Evolutionary conservation across 169 alveolate species (phyloP), one percentile per base, ranked within the genome.

Genomic region (Eimeria nieschulzi): DNA sequence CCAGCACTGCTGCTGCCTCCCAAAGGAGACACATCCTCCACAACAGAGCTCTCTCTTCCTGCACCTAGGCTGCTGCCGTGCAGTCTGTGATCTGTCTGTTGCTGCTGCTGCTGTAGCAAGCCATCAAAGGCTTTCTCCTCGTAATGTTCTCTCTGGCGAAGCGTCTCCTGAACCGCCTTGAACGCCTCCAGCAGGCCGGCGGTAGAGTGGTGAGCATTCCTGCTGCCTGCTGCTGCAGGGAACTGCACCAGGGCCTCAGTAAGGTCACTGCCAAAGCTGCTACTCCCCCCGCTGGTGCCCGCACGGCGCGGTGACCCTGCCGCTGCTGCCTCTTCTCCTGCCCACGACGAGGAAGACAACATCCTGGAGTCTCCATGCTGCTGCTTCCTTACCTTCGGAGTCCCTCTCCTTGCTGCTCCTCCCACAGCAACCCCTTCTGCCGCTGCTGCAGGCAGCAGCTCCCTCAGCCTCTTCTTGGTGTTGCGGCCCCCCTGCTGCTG

Each of bases 381-480:
- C 46, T 33, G 46, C 46, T 33, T 33, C 46, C 46, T 33, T 33
- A 33, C 3, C 46, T 33, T 33, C 6, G 46, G 46, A 33, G 46
- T 33, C 46, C 6, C 46, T 33, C 46, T 33, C 46, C 3, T 33
- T 33, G 3, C 46, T 33, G 46, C 46, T 33, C 83, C 83, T 12
- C 66, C 83, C 12, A 12, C 80, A 9, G 19, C 80, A 23, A n/a
- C 83, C 39, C 51, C 51, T 5, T 17, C 80, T 15, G 63, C 39
- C 12, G 83, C 63, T 73, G 80, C 64, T 15, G 66, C 83, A 15
- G 64, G n/a, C 8, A 73, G 59, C 26, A 33, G 83, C 13, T 73
- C 83, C 51, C 83, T 59, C 83, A 39, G 83, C 80, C 80, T 23
- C 7, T 71, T 71, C 83, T 51, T 73, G 64, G 26, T 73, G 39